phyloP scores from a whole-genome alignment of 2,329 filamentous ascomycete species.

The Fusarium sp. region DNA sequence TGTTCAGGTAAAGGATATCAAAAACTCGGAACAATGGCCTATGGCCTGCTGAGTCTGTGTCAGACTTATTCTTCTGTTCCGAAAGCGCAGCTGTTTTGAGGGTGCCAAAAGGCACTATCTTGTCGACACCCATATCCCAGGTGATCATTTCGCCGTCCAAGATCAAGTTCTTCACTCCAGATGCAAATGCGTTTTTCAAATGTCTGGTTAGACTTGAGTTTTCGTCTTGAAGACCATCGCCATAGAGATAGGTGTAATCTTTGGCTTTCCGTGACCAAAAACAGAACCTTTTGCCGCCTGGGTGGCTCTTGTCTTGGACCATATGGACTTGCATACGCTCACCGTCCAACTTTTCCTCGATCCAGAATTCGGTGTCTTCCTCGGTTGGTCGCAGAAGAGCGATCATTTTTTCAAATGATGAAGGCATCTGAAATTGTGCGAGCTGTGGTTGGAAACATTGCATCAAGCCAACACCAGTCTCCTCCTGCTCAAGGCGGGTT shows the following conservation, averaged over 20 bases:
- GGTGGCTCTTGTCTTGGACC: slow-evolving; percentile 71
- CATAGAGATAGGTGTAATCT: slow-evolving; percentile 95
- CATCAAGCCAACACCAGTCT: slow-evolving; percentile 82
- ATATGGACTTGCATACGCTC: slow-evolving; percentile 98
- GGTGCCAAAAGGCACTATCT: slow-evolving; percentile 88
- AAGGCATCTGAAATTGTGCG: slow-evolving; percentile 88
- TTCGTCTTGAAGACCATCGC: slow-evolving; percentile 76
- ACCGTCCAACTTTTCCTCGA: slow-evolving; percentile 97
- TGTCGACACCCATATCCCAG: slow-evolving; percentile 88
- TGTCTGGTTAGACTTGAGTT: slow-evolving; percentile 83
- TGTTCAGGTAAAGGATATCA: slow-evolving; percentile 91
- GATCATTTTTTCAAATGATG: slow-evolving; percentile 80
- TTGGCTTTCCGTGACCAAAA: slow-evolving; percentile 98
- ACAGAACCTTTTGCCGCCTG: slow-evolving; percentile 77
- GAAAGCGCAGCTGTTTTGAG: slow-evolving; percentile 89
- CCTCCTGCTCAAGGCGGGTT: slow-evolving; percentile 76
- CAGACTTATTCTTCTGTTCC: slow-evolving; percentile 72
- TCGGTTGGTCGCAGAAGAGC: slow-evolving; percentile 70
- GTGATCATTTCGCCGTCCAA: slow-evolving; percentile 99
- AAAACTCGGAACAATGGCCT: slow-evolving; percentile 87
- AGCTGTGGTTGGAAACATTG: slow-evolving; percentile 97
- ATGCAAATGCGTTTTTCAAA: slow-evolving; percentile 78
- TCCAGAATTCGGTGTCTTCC: slow-evolving; percentile 86
- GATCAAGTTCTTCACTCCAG: slow-evolving; percentile 84
- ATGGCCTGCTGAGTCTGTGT: slow-evolving; percentile 57